phyloP scores from a whole-genome alignment of 805 yeast genomes.

The Saccharomyces mikatae region DNA sequence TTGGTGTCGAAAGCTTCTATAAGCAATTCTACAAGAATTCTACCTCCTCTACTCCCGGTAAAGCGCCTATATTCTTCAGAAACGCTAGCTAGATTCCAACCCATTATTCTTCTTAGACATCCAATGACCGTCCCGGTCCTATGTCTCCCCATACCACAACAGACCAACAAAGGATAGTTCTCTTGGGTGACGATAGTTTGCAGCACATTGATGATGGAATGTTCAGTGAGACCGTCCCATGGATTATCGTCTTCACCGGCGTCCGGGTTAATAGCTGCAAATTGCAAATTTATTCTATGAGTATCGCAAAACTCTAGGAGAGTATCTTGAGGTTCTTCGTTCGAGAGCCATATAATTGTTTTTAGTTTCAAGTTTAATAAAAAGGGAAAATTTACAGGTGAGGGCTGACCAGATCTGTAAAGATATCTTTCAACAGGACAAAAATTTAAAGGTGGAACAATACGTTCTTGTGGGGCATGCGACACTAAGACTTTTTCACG shows the following conservation, averaged over 20 bases:
- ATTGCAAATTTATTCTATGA: slow-evolving; percentile 66
- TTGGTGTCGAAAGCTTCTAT: slow-evolving; percentile 49
- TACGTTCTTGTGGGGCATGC: slow-evolving; percentile 55
- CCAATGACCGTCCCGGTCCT: slow-evolving; percentile 96
- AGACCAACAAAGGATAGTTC: slow-evolving; percentile 80
- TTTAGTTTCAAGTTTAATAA: slow-evolving; percentile 62
- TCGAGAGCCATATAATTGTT: slow-evolving; percentile 88
- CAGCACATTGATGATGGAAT: slow-evolving; percentile 69
- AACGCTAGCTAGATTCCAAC: slow-evolving; percentile 94
- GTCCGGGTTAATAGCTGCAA: slow-evolving; percentile 74
- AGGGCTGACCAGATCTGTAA: slow-evolving; percentile 90
- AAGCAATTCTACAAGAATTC: slow-evolving; percentile 82
- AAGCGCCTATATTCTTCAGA: slow-evolving; percentile 91
- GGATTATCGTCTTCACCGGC: slow-evolving; percentile 69
- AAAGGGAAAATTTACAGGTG: slow-evolving; percentile 86
- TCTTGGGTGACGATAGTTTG: slow-evolving; percentile 62
- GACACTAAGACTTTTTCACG: slow-evolving; percentile 28
- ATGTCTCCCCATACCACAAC: slow-evolving; percentile 98
- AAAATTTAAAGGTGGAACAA: slow-evolving; percentile 91
- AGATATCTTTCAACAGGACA: slow-evolving; percentile 87
- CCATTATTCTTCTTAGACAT: slow-evolving; percentile 82
- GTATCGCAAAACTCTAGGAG: slow-evolving; percentile 73
- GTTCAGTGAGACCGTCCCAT: slow-evolving; percentile 91
- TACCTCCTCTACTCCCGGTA: slow-evolving; percentile 86
- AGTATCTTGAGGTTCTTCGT: slow-evolving; percentile 90